A percentile compares a stretch with the other conserved stretches of the same genome.
Conservation (phyloP, 2,329 filamentous ascomycete species). For the Cephalotrichum gorgonifer region DNA sequence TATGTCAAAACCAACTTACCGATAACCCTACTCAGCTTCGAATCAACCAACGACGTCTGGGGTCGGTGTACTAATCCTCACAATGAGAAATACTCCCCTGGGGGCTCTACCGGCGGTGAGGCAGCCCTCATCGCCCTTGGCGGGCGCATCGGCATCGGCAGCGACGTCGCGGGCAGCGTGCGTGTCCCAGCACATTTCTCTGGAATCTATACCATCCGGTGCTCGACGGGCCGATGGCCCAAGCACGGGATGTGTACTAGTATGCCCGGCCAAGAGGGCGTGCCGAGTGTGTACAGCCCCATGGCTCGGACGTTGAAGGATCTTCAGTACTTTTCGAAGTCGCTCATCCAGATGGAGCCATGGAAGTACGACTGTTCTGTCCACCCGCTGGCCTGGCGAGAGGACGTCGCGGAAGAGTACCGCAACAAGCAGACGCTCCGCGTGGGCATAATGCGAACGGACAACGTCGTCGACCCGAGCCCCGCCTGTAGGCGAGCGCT, state of each 20-base stretch:
- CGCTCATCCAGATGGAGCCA: slow-evolving; percentile 68
- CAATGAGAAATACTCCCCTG: slow-evolving; percentile 73
- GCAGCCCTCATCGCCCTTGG: slow-evolving; percentile 71
- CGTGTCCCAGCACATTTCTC: slow-evolving; percentile 81
- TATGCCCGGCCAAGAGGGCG: slow-evolving; percentile 87
- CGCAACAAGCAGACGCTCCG: slow-evolving; percentile 52
- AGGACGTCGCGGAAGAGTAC: slow-evolving; percentile 48
- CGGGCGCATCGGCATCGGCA: slow-evolving; percentile 80
- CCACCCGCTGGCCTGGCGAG: slow-evolving; percentile 73
- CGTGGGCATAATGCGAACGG: slow-evolving; percentile 68
- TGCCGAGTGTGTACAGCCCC: slow-evolving; percentile 80
- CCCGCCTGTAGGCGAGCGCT: slow-evolving; percentile 75
- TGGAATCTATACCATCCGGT: slow-evolving; percentile 77
- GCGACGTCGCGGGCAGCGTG: slow-evolving; percentile 84
- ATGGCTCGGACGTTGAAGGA: slow-evolving; percentile 84
- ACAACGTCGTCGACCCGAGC: slow-evolving; percentile 75
- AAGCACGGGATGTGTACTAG: slow-evolving; percentile 75
- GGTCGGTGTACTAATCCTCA: slow-evolving; percentile 75
- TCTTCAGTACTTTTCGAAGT: slow-evolving; percentile 71
- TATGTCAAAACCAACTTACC: slow-evolving; percentile 91
- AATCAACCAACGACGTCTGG: slow-evolving; percentile 71
- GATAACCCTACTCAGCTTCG: slow-evolving; percentile 77
- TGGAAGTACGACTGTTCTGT: slow-evolving; percentile 85
- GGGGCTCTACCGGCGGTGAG: slow-evolving; percentile 83
- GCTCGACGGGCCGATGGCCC: slow-evolving; percentile 83